Evolutionary conservation across 805 yeast genomes (phyloP).

Genomic region (Yamadazyma sp.): DNA sequence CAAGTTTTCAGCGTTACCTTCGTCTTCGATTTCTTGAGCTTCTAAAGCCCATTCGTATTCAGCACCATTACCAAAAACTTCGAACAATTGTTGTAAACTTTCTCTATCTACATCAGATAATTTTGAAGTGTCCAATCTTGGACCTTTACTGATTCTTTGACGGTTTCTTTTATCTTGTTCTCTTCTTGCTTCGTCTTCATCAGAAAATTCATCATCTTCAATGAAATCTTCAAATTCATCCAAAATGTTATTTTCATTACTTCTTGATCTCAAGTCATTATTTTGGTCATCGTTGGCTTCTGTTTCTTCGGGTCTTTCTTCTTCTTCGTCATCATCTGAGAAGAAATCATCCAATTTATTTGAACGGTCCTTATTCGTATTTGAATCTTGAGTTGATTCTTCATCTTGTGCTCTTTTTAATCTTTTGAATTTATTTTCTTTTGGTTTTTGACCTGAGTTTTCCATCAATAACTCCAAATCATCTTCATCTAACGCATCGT

Average conservation of each 20-base stretch:
- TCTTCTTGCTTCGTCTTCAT: constrained; percentile 62
- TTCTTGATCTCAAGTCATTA: background rate
- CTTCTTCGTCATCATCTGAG: constrained; percentile 48
- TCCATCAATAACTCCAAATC: constrained; percentile 90
- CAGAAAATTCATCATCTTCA: constrained; percentile 94
- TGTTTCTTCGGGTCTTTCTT: constrained; percentile 28
- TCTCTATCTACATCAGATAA: constrained; percentile 76
- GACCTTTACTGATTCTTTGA: constrained; percentile 32
- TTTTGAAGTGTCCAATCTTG: constrained; percentile 54
- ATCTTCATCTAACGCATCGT: constrained; percentile 85
- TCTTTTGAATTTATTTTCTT: constrained; percentile 63
- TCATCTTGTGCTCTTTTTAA: constrained; percentile 63
- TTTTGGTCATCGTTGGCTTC: constrained; percentile 22
- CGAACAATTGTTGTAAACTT: constrained; percentile 87
- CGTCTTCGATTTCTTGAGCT: constrained; percentile 70
- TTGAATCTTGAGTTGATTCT: constrained; percentile 20
- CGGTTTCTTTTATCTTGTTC: constrained; percentile 28
- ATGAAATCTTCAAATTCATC: constrained; percentile 96
- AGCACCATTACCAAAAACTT: constrained; percentile 94
- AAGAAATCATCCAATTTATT: constrained; percentile 57
- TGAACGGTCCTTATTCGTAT: constrained; percentile 1
- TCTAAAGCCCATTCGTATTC: constrained; percentile 98
- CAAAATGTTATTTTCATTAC: constrained; percentile 36
- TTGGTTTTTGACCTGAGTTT: constrained; percentile 74
- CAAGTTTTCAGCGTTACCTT: constrained; percentile 50